These are phyloP conservation scores for Phlebopus sp. DNA, from an alignment of 1,284 basidiomycete genomes.

Conservation along the genomic window DNA sequence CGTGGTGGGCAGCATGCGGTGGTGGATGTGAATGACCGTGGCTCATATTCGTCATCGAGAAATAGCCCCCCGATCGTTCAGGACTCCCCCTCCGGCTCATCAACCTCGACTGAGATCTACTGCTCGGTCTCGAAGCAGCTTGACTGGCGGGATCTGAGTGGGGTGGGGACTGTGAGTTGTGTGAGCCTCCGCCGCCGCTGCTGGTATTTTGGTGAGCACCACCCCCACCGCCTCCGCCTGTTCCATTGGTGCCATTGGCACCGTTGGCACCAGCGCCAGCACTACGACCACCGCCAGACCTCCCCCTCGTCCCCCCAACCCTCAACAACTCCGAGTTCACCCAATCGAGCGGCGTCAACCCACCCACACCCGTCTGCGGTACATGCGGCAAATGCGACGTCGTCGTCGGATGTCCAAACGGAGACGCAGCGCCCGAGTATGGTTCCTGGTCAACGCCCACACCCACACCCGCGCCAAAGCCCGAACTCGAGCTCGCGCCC, in stretches of 20 bases:
- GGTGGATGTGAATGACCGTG: too few species aligned
- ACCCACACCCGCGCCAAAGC: too few species aligned
- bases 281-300: too few species aligned
- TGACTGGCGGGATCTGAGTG: conserved; percentile 29
- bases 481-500: too few species aligned
- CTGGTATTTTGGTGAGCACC: conserved; percentile 41
- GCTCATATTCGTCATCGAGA: conserved; percentile 12
- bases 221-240: too few species aligned
- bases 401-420: conserved; percentile 35
- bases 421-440: conserved; percentile 34
- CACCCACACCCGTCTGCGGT: conserved; percentile 40
- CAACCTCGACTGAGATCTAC: conserved; percentile 37
- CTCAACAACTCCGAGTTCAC: conserved; percentile 79
- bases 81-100: conserved; percentile 47
- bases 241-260: too few species aligned
- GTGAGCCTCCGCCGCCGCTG: conserved; percentile 23
- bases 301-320: conserved; percentile 21
- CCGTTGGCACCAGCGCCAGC: too few species aligned
- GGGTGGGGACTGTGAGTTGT: conserved; percentile 17
- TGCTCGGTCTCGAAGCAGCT: conserved; percentile 16
- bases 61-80: conserved; percentile 44
- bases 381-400: conserved; percentile 44
- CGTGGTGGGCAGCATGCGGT: background rate
- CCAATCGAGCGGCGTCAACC: conserved; percentile 72
- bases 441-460: too few species aligned